These are phyloP conservation scores for Leucosporidium creatinivorum DNA, from an alignment of 768 basidiomycete genomes.

Conservation along the genomic window DNA sequence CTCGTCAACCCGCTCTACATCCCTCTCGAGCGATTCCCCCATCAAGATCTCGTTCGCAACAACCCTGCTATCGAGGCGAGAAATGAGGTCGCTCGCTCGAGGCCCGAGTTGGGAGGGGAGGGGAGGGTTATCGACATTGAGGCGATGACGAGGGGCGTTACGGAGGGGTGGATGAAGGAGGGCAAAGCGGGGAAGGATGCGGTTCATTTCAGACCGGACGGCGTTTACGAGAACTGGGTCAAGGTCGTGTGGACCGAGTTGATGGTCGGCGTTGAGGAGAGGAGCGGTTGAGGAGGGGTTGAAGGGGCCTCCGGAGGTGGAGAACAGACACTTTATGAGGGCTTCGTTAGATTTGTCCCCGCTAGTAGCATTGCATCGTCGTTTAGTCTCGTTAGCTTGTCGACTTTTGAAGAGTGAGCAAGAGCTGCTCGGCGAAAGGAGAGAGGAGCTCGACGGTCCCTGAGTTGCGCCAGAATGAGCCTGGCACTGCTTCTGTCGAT, in stretches of 20 bases:
- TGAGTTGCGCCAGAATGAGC: too few relatives aligned
- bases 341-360: too few relatives aligned
- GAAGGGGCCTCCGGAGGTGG: too few relatives aligned
- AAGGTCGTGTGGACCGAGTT: constrained; percentile 27
- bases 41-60: constrained; percentile 26
- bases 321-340: too few relatives aligned
- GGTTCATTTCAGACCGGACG: constrained; percentile 22
- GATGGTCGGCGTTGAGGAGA: too few relatives aligned
- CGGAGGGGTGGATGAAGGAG: constrained; percentile 25
- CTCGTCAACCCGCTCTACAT: constrained; percentile 26
- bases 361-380: too few relatives aligned
- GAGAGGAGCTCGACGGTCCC: too few relatives aligned
- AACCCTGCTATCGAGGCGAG: constrained; percentile 24
- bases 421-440: too few relatives aligned
- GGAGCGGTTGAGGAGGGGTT: too few relatives aligned
- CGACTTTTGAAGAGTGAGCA: too few relatives aligned
- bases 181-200: constrained; percentile 14
- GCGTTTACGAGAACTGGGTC: constrained; percentile 30
- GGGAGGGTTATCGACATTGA: constrained; percentile 17
- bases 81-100: constrained; percentile 4
- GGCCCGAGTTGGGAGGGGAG: constrained; percentile 8
- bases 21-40: constrained; percentile 29
- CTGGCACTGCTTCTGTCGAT: too few relatives aligned
- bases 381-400: too few relatives aligned
- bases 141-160: constrained; percentile 18